Evolutionary conservation across 2,329 filamentous ascomycete genomes (phyloP).

Genomic region (Magnaporthiopsis incrustans): DNA sequence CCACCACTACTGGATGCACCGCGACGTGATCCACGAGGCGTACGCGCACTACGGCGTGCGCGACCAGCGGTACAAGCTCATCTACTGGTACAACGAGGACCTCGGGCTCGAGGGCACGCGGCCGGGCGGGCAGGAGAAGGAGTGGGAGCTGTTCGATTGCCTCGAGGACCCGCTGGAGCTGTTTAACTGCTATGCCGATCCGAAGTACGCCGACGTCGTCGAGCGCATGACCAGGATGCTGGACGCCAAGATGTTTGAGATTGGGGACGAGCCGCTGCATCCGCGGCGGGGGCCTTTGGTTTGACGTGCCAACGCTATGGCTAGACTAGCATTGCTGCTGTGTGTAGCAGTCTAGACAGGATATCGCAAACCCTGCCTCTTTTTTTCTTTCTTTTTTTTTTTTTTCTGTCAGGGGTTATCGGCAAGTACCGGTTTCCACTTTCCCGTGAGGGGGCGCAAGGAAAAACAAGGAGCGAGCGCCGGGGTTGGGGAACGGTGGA

Average conservation of each 20-base stretch:
- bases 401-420: no score
- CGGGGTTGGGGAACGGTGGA: not conserved
- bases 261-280: conserved; percentile 37
- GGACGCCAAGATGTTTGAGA: conserved; percentile 42
- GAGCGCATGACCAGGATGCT: conserved; percentile 31
- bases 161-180: conserved; percentile 40
- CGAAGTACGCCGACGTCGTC: conserved; percentile 28
- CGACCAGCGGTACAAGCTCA: conserved; percentile 44
- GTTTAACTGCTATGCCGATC: conserved; percentile 36
- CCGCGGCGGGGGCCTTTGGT: not conserved
- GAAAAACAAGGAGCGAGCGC: not conserved
- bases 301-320: no score
- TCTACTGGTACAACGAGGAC: conserved; percentile 47
- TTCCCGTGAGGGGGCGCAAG: not conserved
- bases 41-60: conserved; percentile 45
- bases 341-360: no score
- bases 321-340: no score
- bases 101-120: conserved; percentile 36
- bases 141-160: conserved; percentile 49
- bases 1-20: conserved; percentile 50
- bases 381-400: no score
- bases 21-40: conserved; percentile 39
- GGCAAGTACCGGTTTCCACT: no score
- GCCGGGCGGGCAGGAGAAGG: conserved; percentile 31
- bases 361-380: no score